Conservation (phyloP, 495 filamentous ascomycete genomes). For the Pyrenopolyporus hunteri region DNA sequence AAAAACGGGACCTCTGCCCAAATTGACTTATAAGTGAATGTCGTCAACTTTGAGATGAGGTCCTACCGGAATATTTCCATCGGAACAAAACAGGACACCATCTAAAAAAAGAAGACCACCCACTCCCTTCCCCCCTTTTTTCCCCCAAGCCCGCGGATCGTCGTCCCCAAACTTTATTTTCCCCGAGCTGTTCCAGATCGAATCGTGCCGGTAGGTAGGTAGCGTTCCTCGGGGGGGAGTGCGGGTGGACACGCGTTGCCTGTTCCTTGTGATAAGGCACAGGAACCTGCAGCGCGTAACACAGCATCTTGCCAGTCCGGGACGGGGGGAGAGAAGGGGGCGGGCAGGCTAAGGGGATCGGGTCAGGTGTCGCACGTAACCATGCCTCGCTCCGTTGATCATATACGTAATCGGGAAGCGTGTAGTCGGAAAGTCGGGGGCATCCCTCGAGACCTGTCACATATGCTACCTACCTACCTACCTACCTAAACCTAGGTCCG, state of each 20-base stretch:
- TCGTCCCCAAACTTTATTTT: slow-evolving; percentile 25
- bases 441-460: neutral
- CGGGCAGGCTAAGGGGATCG: too few species aligned
- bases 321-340: slow-evolving; percentile 8
- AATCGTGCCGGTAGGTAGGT: slow-evolving; percentile 15
- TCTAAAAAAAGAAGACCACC: slow-evolving; percentile 24
- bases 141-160: slow-evolving; percentile 27
- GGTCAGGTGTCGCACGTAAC: slow-evolving; percentile 15
- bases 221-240: slow-evolving; percentile 19
- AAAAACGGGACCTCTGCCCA: neutral
- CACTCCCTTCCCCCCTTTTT: neutral
- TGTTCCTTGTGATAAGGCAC: slow-evolving; percentile 32
- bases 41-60: slow-evolving; percentile 7
- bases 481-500: too few species aligned
- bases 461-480: neutral
- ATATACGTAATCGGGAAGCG: slow-evolving; percentile 24
- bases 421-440: slow-evolving; percentile 13
- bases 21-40: neutral
- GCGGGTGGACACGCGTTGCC: slow-evolving; percentile 26
- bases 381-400: slow-evolving; percentile 26
- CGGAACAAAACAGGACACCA: slow-evolving; percentile 12
- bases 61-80: neutral
- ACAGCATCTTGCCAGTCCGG: slow-evolving; percentile 24
- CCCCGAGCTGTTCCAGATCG: slow-evolving; percentile 27
- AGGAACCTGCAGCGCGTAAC: slow-evolving; percentile 33